Evolutionary conservation across 2,329 filamentous ascomycete species (phyloP).

Genomic region (Aspergillus carbonarius): DNA sequence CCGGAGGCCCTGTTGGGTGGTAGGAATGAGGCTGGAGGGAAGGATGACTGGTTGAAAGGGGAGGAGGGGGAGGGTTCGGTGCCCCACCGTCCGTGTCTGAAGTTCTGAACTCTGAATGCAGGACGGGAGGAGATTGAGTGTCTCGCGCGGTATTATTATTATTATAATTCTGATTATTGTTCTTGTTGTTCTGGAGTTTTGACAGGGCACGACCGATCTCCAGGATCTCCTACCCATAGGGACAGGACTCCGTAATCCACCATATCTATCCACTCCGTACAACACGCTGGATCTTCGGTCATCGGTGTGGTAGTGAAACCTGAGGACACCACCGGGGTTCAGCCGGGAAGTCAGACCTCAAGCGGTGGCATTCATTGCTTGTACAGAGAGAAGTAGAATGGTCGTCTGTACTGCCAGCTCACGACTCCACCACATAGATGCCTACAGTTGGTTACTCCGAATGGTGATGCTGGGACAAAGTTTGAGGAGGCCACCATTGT

Average conservation of each 20-base stretch:
- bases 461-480: neutral
- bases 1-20: neutral
- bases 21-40: slow-evolving; percentile 3
- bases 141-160: neutral
- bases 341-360: neutral
- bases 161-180: neutral
- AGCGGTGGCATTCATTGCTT: neutral
- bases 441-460: slow-evolving; percentile 1
- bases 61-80: neutral
- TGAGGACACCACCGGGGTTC: neutral
- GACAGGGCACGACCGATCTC: slow-evolving; percentile 7
- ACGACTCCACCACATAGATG: neutral
- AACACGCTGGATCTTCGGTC: neutral
- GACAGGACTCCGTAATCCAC: neutral
- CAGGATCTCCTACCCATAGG: neutral
- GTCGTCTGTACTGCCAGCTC: slow-evolving; percentile 3
- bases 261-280: neutral
- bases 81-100: slow-evolving; percentile 1
- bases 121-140: neutral
- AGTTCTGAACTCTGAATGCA: neutral
- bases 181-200: neutral
- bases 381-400: neutral
- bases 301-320: neutral
- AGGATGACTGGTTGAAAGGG: neutral
- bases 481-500: neutral